phyloP scores from a whole-genome alignment of 2,329 filamentous ascomycete species.

The Aspergillus amoenus region DNA sequence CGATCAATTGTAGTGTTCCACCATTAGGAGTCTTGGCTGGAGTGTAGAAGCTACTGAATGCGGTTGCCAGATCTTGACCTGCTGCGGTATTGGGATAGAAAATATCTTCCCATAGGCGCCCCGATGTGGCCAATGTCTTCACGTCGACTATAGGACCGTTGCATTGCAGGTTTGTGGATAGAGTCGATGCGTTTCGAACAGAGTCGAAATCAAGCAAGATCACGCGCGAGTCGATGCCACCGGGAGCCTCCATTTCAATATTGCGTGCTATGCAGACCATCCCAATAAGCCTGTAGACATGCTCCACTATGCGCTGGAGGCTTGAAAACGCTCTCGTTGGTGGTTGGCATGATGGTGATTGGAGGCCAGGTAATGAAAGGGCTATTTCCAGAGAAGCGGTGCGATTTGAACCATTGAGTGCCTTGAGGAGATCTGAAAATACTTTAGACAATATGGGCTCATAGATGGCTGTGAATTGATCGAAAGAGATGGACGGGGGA shows the following conservation, averaged over 20 bases:
- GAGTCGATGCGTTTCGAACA: constrained; percentile 27
- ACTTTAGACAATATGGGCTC: constrained; percentile 57
- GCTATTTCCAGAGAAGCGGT: constrained; percentile 56
- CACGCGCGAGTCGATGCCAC: constrained; percentile 73
- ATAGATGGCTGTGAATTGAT: constrained; percentile 60
- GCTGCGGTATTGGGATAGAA: constrained; percentile 30
- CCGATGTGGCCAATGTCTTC: constrained; percentile 46
- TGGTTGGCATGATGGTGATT: constrained; percentile 50
- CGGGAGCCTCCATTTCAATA: constrained; percentile 64
- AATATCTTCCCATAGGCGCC: constrained; percentile 31
- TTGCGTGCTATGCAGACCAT: constrained; percentile 65
- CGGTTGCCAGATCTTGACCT: constrained; percentile 27
- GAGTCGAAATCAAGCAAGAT: constrained; percentile 66
- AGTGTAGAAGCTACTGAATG: constrained; percentile 36
- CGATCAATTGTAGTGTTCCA: constrained; percentile 21
- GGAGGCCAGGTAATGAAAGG: constrained; percentile 62
- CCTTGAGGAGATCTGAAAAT: constrained; percentile 50
- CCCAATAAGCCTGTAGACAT: constrained; percentile 75
- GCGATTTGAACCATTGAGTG: constrained; percentile 29
- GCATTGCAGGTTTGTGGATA: constrained; percentile 9
- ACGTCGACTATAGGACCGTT: constrained; percentile 54
- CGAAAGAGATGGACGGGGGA: constrained; percentile 54
- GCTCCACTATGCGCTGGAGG: constrained; percentile 73
- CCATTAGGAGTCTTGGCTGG: constrained; percentile 19
- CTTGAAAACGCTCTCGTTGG: constrained; percentile 62